These are phyloP conservation scores for Stygiomarasmius scandens DNA, from an alignment of 1,284 basidiomycete species.

Conservation along the genomic window DNA sequence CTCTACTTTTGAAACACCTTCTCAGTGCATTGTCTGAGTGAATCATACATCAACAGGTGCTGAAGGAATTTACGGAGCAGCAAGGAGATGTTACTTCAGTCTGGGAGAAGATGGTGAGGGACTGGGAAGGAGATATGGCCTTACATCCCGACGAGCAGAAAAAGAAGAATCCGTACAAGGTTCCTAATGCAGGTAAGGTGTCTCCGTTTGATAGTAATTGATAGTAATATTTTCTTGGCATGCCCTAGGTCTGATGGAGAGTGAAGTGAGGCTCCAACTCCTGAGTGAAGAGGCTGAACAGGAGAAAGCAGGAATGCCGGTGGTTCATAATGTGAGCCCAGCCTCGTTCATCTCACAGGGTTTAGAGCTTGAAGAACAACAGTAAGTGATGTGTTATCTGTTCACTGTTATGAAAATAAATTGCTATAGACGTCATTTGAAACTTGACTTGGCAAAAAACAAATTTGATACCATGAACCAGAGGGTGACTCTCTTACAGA, in stretches of 20 bases:
- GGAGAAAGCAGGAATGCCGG: not conserved
- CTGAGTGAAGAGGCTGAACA: slow-evolving; percentile 13
- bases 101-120: slow-evolving; percentile 24
- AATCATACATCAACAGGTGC: not conserved
- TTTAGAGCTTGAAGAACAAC: slow-evolving; percentile 19
- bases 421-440: not conserved
- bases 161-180: slow-evolving; percentile 26
- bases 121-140: slow-evolving; percentile 26
- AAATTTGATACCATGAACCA: slow-evolving; percentile 1
- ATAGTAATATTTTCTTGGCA: too few species aligned
- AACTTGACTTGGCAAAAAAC: not conserved
- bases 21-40: not conserved
- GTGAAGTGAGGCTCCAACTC: slow-evolving; percentile 16
- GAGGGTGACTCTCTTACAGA: not conserved
- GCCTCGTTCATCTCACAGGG: slow-evolving; percentile 14
- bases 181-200: slow-evolving; percentile 2
- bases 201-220: too few species aligned
- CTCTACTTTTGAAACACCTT: not conserved
- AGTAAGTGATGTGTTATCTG: slow-evolving; percentile 16
- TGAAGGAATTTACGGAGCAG: not conserved
- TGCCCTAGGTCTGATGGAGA: slow-evolving; percentile 10
- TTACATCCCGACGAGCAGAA: not conserved
- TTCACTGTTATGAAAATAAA: not conserved
- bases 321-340: slow-evolving; percentile 12
- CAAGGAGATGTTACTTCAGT: slow-evolving; percentile 1